Evolutionary conservation across 1,139 yeast genomes (phyloP).

Genomic region (Pichia sp.): DNA sequence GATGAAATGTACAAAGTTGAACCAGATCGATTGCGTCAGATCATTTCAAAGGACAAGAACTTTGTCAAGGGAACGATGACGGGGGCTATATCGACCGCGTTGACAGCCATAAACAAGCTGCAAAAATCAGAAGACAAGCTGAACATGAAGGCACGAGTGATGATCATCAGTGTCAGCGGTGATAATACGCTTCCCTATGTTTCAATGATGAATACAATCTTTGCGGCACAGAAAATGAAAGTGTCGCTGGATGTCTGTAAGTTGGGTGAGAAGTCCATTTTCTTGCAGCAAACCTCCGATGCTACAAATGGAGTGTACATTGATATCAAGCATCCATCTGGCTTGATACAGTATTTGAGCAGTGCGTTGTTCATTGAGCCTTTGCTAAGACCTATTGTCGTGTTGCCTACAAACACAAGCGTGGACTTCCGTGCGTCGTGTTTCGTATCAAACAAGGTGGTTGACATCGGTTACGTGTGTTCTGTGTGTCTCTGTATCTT

Average conservation of each 20-base stretch:
- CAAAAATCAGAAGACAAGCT: conserved; percentile 49
- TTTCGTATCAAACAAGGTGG: conserved; percentile 79
- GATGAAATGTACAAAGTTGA: conserved; percentile 42
- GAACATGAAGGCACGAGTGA: conserved; percentile 59
- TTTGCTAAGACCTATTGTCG: conserved; percentile 63
- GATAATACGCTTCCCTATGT: conserved; percentile 81
- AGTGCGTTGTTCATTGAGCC: conserved; percentile 84
- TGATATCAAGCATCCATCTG: conserved; percentile 67
- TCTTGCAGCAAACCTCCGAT: conserved; percentile 92
- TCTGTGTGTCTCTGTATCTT: conserved; percentile 84
- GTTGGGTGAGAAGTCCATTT: conserved; percentile 71
- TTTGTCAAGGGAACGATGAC: conserved; percentile 50
- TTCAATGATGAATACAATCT: conserved; percentile 91
- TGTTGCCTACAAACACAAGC: conserved; percentile 78
- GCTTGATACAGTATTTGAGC: conserved; percentile 67
- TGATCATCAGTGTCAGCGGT: conserved; percentile 71
- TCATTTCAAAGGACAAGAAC: conserved; percentile 22
- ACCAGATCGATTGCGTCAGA: conserved; percentile 20
- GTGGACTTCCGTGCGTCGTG: conserved; percentile 96
- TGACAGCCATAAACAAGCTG: conserved; percentile 73
- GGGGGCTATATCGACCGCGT: conserved; percentile 75
- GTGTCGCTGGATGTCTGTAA: conserved; percentile 89
- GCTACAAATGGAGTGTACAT: conserved; percentile 90
- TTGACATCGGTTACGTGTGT: conserved; percentile 92
- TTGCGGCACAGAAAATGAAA: conserved; percentile 91